Evolutionary conservation across 148 eudicot species (phyloP).

Genomic region (Nepenthes mirabilis): DNA sequence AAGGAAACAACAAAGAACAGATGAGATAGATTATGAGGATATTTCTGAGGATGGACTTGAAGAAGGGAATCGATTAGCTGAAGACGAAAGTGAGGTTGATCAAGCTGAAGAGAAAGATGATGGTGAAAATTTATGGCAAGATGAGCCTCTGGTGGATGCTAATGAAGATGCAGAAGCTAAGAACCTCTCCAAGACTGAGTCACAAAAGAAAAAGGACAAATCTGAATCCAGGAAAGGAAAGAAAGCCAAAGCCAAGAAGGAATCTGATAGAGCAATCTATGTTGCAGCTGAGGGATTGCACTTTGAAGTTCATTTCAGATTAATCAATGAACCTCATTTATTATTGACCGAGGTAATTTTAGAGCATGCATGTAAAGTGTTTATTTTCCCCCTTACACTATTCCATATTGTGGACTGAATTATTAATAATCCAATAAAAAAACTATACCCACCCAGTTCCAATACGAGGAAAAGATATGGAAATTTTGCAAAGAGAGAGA

Average conservation of each 20-base stretch:
- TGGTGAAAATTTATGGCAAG: constrained; percentile 17
- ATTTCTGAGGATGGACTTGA: constrained; percentile 27
- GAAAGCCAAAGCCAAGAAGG: constrained; percentile 8
- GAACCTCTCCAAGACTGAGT: constrained; percentile 13
- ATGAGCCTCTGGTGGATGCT: constrained; percentile 5
- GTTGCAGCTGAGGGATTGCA: constrained; percentile 24
- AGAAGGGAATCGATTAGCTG: constrained; percentile 23
- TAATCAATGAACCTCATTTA: constrained; percentile 59
- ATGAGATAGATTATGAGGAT: constrained; percentile 85
- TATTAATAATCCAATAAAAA: too few relatives aligned
- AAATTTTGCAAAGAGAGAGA: too few relatives aligned
- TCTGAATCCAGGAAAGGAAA: constrained; percentile 9
- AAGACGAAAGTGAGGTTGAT: constrained; percentile 24
- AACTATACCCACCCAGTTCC: too few relatives aligned
- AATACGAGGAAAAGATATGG: too few relatives aligned
- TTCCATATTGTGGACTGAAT: neutral
- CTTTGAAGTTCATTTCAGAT: constrained; percentile 59
- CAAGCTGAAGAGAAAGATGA: constrained; percentile 16
- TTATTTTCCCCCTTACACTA: neutral
- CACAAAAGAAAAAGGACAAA: constrained; percentile 13
- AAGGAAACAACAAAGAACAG: constrained; percentile 47
- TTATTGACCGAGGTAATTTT: constrained; percentile 63
- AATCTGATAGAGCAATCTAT: constrained; percentile 23
- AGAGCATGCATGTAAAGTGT: neutral
- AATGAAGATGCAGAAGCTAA: neutral